Conservation (phyloP, 2,329 filamentous ascomycete species). For the Diatrype stigma region DNA sequence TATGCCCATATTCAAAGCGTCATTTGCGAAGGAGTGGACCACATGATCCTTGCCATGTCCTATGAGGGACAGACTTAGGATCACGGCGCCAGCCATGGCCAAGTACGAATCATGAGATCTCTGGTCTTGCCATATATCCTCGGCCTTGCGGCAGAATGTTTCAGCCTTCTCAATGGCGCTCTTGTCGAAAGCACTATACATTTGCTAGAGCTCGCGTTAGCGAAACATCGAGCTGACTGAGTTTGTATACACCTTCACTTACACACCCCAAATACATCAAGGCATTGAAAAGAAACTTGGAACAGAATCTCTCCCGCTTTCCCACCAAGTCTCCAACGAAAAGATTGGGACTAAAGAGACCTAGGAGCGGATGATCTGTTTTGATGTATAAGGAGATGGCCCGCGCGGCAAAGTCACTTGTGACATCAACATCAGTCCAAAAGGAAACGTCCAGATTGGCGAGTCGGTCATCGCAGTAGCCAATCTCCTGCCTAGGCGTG, state of each 20-base stretch:
- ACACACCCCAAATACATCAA: slow-evolving; percentile 32
- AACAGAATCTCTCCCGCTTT: slow-evolving; percentile 23
- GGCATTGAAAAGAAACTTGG: slow-evolving; percentile 30
- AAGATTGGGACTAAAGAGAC: slow-evolving; percentile 29
- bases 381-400: slow-evolving; percentile 33
- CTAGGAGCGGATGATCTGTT: slow-evolving; percentile 35
- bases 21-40: slow-evolving; percentile 25
- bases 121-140: slow-evolving; percentile 20
- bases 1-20: slow-evolving; percentile 26
- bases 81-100: slow-evolving; percentile 27
- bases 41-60: slow-evolving; percentile 32
- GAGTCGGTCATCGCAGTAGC: slow-evolving; percentile 26
- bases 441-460: slow-evolving; percentile 22
- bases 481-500: slow-evolving; percentile 2
- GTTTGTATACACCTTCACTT: slow-evolving; percentile 12
- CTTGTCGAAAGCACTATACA: slow-evolving; percentile 29
- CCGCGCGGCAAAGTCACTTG: slow-evolving; percentile 25
- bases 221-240: background rate
- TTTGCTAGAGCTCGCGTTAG: slow-evolving; percentile 24
- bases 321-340: slow-evolving; percentile 30
- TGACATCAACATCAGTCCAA: slow-evolving; percentile 31
- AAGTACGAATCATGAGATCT: slow-evolving; percentile 14
- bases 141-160: slow-evolving; percentile 23
- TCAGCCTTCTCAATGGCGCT: slow-evolving; percentile 10
- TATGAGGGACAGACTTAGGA: slow-evolving; percentile 31